Base-by-base conservation (phyloP, 371 early-diverging fungal genomes). In the Capillidium rhysosporum region DNA sequence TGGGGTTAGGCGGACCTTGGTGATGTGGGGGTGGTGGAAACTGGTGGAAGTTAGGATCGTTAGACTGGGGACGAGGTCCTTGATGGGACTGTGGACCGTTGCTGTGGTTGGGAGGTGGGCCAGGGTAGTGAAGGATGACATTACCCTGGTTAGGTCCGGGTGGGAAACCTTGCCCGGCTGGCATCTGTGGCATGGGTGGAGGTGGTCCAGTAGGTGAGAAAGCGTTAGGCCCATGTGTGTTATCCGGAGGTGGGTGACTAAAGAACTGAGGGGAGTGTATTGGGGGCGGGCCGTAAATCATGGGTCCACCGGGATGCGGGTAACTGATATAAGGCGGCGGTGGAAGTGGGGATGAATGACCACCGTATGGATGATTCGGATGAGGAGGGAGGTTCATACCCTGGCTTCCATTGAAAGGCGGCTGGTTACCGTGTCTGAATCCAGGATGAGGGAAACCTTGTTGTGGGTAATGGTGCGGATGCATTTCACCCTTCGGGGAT, bases 361-460 rank as follows among this genome's bases (percentile, higher is more conserved):
- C 40, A 21, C 44, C 52, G 47, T 40, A 56, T 46, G 52, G 52
- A 16, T 49, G 14, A 12, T 34, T 34, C 4, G 34, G 34, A 10
- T 52, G 52, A 20, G 40, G 52, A 21, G 56, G n/a, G n/a, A 51
- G 51, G 39, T 57, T 46, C 31, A 53, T 43, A 34, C 44, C 52
- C 8, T 43, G 57, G 1, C 41, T 34, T 5, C 56, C 47, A 1
- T 46, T 49, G 45, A 21, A 18, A 40, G 46, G 30, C 46, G 54
- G n/a, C 60, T 53, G 28, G 43, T 41, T 44, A 38, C 54, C 34
- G 21, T 31, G 12, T 21, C 54, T 5, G 49, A 28, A 31, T 29
- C 31, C 46, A 30, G 52, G 8, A 10, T 60, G 56, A 1, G 52
- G 57, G n/a, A 46, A 57, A 20, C 30, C 45, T 30, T 41, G 53